Conservation (phyloP, 129 eudicot species). For the Pittosporum tobira region DNA sequence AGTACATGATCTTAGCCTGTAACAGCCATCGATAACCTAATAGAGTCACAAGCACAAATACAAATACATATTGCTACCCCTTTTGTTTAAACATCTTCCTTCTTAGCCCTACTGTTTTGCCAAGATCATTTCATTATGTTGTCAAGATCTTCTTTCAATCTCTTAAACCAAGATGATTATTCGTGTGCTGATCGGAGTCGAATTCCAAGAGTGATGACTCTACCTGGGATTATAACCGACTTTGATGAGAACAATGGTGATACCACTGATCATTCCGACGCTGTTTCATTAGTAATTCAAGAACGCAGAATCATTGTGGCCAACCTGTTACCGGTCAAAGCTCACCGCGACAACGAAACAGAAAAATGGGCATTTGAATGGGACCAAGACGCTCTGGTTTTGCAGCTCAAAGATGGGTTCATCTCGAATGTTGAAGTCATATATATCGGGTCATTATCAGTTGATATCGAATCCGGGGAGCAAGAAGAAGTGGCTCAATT, state of each 20-base stretch:
- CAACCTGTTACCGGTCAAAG: slow-evolving; percentile 70
- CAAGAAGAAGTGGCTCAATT: slow-evolving; percentile 71
- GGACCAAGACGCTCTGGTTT: slow-evolving; percentile 64
- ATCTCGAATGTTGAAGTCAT: slow-evolving; percentile 50
- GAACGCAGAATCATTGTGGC: slow-evolving; percentile 62
- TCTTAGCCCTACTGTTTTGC: neutral
- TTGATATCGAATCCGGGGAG: slow-evolving; percentile 51
- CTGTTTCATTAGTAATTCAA: slow-evolving; percentile 20
- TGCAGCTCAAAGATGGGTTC: slow-evolving; percentile 78
- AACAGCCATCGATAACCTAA: neutral
- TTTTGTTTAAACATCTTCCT: neutral
- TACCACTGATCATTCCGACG: slow-evolving; percentile 11
- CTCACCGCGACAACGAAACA: slow-evolving; percentile 14
- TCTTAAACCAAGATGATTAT: slow-evolving; percentile 66
- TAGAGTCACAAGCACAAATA: neutral
- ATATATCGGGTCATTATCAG: slow-evolving; percentile 56
- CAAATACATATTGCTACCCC: neutral
- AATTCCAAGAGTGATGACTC: slow-evolving; percentile 61
- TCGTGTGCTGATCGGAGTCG: slow-evolving; percentile 45
- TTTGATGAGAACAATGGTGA: slow-evolving; percentile 14
- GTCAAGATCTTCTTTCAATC: slow-evolving; percentile 79
- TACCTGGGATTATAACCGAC: slow-evolving; percentile 60
- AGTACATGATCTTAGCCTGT: neutral
- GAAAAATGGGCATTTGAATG: slow-evolving; percentile 61
- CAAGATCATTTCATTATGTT: slow-evolving; percentile 31